Evolutionary conservation across 495 filamentous ascomycete species (phyloP).

Genomic region (Terfezia claveryi): DNA sequence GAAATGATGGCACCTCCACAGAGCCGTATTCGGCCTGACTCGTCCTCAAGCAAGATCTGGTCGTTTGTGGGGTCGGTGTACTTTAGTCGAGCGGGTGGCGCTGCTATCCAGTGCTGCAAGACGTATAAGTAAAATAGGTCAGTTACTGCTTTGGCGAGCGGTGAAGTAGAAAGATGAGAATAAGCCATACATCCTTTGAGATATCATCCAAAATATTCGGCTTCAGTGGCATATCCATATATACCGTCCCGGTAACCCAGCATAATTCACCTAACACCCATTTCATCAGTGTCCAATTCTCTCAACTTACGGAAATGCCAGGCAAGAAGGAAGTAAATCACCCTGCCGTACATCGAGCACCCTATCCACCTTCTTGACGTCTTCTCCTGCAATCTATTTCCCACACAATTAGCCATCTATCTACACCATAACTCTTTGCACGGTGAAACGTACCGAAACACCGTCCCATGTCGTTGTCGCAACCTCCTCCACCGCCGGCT

Average conservation of each 20-base stretch:
- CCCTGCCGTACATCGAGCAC: constrained; percentile 87
- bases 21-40: constrained; percentile 74
- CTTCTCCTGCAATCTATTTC: constrained; percentile 49
- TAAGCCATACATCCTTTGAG: constrained; percentile 39
- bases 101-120: constrained; percentile 50
- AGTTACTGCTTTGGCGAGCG: background rate
- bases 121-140: constrained; percentile 16
- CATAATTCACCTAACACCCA: constrained; percentile 42
- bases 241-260: constrained; percentile 86
- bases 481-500: constrained; percentile 54
- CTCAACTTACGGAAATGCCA: background rate
- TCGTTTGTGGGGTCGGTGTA: constrained; percentile 42
- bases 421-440: background rate
- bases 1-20: constrained; percentile 41
- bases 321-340: background rate
- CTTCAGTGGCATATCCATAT: constrained; percentile 92
- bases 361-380: constrained; percentile 49
- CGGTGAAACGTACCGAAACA: constrained; percentile 29
- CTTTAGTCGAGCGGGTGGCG: constrained; percentile 56
- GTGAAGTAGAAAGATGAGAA: background rate
- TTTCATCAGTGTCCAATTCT: background rate
- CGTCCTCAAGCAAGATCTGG: constrained; percentile 78
- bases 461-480: constrained; percentile 57
- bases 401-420: background rate
- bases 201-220: constrained; percentile 94